Evolutionary conservation across 2,329 filamentous ascomycete species (phyloP).

Genomic region (Phaeosphaeria sp.): DNA sequence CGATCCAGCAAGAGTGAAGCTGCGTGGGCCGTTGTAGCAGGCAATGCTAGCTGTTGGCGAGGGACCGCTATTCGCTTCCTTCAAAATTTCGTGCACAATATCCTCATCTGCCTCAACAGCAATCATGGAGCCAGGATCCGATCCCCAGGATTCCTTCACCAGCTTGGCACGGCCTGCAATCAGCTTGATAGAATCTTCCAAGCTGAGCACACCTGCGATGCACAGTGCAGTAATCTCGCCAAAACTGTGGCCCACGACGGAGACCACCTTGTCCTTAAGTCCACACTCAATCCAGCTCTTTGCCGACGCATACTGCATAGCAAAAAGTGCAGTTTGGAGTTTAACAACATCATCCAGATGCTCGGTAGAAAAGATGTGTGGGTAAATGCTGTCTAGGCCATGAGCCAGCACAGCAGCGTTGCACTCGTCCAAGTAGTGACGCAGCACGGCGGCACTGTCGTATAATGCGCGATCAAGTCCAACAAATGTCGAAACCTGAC

Average conservation of each 20-base stretch:
- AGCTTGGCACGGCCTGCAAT: slow-evolving; percentile 40
- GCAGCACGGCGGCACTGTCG: slow-evolving; percentile 10
- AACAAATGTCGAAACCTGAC: slow-evolving; percentile 18
- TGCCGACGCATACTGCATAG: slow-evolving; percentile 41
- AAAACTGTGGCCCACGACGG: slow-evolving; percentile 48
- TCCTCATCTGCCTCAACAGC: slow-evolving; percentile 8
- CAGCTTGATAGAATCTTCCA: slow-evolving; percentile 40
- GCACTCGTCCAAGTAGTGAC: slow-evolving; percentile 18
- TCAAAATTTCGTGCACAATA: not conserved
- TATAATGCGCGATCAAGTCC: slow-evolving; percentile 15
- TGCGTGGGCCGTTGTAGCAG: slow-evolving; percentile 48
- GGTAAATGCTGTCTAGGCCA: slow-evolving; percentile 18
- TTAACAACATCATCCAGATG: slow-evolving; percentile 19
- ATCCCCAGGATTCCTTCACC: slow-evolving; percentile 42
- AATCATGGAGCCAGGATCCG: slow-evolving; percentile 47
- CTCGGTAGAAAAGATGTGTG: slow-evolving; percentile 15
- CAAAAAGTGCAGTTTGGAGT: slow-evolving; percentile 38
- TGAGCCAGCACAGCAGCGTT: slow-evolving; percentile 4
- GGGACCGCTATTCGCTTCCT: not conserved
- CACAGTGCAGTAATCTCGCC: slow-evolving; percentile 49
- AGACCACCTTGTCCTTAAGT: slow-evolving; percentile 1
- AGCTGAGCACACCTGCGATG: slow-evolving; percentile 39
- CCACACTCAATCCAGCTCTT: slow-evolving; percentile 32
- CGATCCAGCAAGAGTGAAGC: slow-evolving; percentile 50
- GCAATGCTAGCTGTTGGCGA: slow-evolving; percentile 47